Evolutionary conservation across 768 basidiomycete species (phyloP).

Genomic region (Termitomyces bulborhizus): DNA sequence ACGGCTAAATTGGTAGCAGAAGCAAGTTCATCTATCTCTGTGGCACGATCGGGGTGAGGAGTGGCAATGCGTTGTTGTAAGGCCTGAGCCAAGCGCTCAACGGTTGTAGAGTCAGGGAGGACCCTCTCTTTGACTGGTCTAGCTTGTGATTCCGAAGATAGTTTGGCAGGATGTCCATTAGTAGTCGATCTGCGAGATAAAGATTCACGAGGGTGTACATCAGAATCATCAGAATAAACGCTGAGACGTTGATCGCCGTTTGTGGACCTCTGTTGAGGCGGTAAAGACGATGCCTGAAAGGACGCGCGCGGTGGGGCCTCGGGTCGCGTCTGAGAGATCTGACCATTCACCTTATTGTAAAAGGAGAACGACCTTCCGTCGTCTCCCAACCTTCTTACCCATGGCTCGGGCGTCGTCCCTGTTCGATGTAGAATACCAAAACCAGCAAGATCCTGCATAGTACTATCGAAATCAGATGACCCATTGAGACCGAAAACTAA

Average conservation of each 20-base stretch:
- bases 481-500: conserved; percentile 39
- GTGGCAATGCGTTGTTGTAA: conserved; percentile 57
- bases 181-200: conserved; percentile 19
- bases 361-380: conserved; percentile 81
- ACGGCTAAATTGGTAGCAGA: conserved; percentile 54
- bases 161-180: conserved; percentile 19
- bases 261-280: conserved; percentile 23
- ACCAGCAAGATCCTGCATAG: conserved; percentile 37
- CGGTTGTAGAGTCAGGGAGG: conserved; percentile 49
- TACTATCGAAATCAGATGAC: conserved; percentile 27
- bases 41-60: conserved; percentile 49
- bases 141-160: conserved; percentile 4
- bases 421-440: conserved; percentile 56
- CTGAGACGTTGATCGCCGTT: conserved; percentile 44
- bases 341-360: conserved; percentile 63
- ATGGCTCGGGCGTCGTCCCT: conserved; percentile 71
- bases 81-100: conserved; percentile 61
- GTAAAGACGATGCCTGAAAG: conserved; percentile 14
- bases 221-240: conserved; percentile 77
- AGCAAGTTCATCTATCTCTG: conserved; percentile 42
- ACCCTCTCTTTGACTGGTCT: conserved; percentile 15
- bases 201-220: conserved; percentile 47
- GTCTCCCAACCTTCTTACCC: conserved; percentile 74
- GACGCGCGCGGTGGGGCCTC: conserved; percentile 22
- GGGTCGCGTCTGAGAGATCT: conserved; percentile 65